phyloP scores from a whole-genome alignment of 1,284 basidiomycete species.

The Irpex lacteus region DNA sequence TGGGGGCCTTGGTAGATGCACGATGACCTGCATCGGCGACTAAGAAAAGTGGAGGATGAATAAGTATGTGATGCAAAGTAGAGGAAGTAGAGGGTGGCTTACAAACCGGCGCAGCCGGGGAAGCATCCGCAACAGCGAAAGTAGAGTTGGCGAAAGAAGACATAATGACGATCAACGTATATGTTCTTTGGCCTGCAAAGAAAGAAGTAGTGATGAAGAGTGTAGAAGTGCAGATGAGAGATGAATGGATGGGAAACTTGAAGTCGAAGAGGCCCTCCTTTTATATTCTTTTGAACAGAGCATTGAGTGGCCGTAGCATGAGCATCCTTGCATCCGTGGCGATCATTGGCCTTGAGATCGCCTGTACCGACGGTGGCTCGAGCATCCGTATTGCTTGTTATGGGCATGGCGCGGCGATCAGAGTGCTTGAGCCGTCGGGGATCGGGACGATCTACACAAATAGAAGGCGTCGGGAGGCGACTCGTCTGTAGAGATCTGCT shows the following conservation, averaged over 20 bases:
- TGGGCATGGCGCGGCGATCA: neutral
- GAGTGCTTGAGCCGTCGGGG: neutral
- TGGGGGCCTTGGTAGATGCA: neutral
- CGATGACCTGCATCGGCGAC: constrained; percentile 1
- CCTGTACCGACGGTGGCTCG: neutral
- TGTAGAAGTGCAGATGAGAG: neutral
- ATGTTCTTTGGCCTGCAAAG: constrained; percentile 1
- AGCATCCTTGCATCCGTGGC: neutral
- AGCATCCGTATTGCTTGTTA: neutral
- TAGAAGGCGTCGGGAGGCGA: neutral
- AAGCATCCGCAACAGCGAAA: neutral
- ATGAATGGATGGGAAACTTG: neutral
- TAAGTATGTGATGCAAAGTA: neutral
- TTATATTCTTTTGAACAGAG: neutral
- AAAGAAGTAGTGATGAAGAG: neutral
- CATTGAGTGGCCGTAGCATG: neutral
- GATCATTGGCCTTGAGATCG: neutral
- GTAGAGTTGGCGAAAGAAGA: neutral
- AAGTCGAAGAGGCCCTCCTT: neutral
- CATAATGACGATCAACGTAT: neutral
- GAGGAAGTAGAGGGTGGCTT: neutral
- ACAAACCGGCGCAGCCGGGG: neutral
- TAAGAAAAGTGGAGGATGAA: neutral
- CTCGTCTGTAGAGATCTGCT: neutral
- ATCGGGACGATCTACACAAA: neutral